Base-by-base conservation (phyloP, 352 stramenopile genomes). In the Globisporangium polare region DNA sequence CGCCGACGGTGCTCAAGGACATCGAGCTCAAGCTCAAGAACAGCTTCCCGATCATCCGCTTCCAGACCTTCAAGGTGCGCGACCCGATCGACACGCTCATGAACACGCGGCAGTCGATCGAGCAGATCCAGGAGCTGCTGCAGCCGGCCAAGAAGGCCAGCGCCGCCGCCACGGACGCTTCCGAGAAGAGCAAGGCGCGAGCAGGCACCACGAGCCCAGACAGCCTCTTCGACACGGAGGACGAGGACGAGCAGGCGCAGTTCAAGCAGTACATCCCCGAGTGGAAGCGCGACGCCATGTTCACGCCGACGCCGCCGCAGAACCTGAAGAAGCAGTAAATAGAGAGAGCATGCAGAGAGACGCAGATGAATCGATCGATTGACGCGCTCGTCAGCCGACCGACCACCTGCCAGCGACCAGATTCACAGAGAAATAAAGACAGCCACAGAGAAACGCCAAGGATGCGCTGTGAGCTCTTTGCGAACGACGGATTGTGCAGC, bases 61-160 rank as follows among this genome's bases (percentile, higher is more conserved):
- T 92, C 74, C 71, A 88, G 73, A 92, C 85, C 12, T 94, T 94
- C 76, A 92, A 95, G 73, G 68, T 95, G 12, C 79, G 82, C 64
- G 82, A 93, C 73, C 80, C 83, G 45, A 70, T 92, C 58, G 83
- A 92, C 71, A 78, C 82, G 62, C 69, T 92, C 43, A 90, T 92
- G 79, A 92, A 92, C 72, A 92, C 81, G 63, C 83, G 81, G 64
- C 52, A 88, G 71, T 77, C 83, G 65, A 67, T 92, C 2, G 71
- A 85, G 49, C 67, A 83, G 58, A 74, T 88, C 33, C 63, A 88
- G 66, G 65, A 74, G 55, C 58, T 82, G 70, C 65, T 93, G 12
- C 76, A 83, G 61, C 78, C 78, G 5, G 67, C 72, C 41, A 63
- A 63, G 55, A 63, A 68, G 22, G 43, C 55, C 56, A 67, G 66